These are phyloP conservation scores for Albatrellus sp. DNA, from an alignment of 1,284 basidiomycete genomes.

Conservation along the genomic window DNA sequence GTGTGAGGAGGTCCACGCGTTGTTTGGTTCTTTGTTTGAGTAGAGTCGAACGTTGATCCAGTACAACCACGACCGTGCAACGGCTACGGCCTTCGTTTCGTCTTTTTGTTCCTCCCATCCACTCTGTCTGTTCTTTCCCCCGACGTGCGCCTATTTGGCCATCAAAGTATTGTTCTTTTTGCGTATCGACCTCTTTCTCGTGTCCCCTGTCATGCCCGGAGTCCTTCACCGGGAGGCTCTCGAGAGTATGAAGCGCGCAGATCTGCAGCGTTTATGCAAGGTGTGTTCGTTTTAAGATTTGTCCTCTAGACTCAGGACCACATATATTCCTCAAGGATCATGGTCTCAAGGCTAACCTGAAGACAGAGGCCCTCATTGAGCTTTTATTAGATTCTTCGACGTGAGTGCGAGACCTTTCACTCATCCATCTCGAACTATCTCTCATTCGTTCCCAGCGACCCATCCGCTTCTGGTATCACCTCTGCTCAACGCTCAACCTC, in stretches of 20 bases:
- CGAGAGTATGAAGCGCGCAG: slow-evolving; percentile 50
- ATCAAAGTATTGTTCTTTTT: neutral
- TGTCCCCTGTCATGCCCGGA: slow-evolving; percentile 26
- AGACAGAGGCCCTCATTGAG: slow-evolving; percentile 64
- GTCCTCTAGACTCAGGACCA: neutral
- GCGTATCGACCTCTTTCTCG: neutral
- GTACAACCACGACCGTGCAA: slow-evolving; percentile 7
- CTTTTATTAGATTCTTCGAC: slow-evolving; percentile 42
- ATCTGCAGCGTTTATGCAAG: slow-evolving; percentile 71
- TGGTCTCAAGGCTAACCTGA: slow-evolving; percentile 68
- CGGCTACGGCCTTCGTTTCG: slow-evolving; percentile 12
- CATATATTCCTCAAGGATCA: slow-evolving; percentile 36
- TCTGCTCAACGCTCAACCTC: slow-evolving; percentile 17
- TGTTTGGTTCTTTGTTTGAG: slow-evolving; percentile 4
- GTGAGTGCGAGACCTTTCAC: slow-evolving; percentile 9
- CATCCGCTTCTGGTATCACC: slow-evolving; percentile 8
- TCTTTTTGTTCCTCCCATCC: slow-evolving; percentile 2
- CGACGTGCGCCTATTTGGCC: slow-evolving; percentile 10
- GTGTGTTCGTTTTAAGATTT: slow-evolving; percentile 22
- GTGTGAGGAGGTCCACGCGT: slow-evolving; percentile 5
- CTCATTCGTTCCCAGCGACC: slow-evolving; percentile 2
- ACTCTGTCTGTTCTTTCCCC: slow-evolving; percentile 5
- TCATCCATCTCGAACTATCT: slow-evolving; percentile 2
- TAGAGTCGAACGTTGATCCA: slow-evolving; percentile 1
- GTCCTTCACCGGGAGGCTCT: slow-evolving; percentile 42